phyloP scores from a whole-genome alignment of 1,284 basidiomycete genomes.

The Cutaneotrichosporon sp. region DNA sequence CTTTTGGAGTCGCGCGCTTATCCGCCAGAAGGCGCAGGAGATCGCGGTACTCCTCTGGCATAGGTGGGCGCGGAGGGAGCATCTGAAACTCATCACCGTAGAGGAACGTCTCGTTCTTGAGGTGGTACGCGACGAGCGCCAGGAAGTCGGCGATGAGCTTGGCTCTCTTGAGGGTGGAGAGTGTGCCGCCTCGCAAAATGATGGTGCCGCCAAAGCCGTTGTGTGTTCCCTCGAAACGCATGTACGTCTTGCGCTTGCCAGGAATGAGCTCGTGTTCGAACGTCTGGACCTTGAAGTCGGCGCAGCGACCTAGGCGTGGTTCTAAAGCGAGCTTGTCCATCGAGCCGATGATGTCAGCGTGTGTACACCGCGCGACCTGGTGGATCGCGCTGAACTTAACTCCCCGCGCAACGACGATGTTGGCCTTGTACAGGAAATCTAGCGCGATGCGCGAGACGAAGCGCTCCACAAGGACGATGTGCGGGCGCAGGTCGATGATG shows the following conservation, averaged over 20 bases:
- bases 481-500: constrained; percentile 85
- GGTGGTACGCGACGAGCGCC: constrained; percentile 77
- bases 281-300: constrained; percentile 85
- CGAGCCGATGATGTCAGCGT: constrained; percentile 90
- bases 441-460: constrained; percentile 89
- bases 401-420: constrained; percentile 85
- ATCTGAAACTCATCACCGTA: constrained; percentile 92
- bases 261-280: constrained; percentile 91
- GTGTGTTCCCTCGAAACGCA: constrained; percentile 95
- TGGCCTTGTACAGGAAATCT: constrained; percentile 80
- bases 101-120: constrained; percentile 90
- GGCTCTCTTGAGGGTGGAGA: constrained; percentile 73
- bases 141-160: constrained; percentile 92
- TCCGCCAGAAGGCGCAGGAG: constrained; percentile 35
- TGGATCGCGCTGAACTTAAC: constrained; percentile 86
- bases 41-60: constrained; percentile 41
- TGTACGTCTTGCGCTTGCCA: constrained; percentile 86
- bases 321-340: constrained; percentile 92
- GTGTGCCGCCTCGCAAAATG: constrained; percentile 83
- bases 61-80: constrained; percentile 57
- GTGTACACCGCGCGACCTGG: constrained; percentile 87
- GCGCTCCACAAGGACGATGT: constrained; percentile 88
- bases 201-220: constrained; percentile 92
- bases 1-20: constrained; percentile 6
- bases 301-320: constrained; percentile 85